Evolutionary conservation across 306 rosid species (phyloP), one percentile per base, ranked within the genome.

Genomic region (Echinosophora koreensis): DNA sequence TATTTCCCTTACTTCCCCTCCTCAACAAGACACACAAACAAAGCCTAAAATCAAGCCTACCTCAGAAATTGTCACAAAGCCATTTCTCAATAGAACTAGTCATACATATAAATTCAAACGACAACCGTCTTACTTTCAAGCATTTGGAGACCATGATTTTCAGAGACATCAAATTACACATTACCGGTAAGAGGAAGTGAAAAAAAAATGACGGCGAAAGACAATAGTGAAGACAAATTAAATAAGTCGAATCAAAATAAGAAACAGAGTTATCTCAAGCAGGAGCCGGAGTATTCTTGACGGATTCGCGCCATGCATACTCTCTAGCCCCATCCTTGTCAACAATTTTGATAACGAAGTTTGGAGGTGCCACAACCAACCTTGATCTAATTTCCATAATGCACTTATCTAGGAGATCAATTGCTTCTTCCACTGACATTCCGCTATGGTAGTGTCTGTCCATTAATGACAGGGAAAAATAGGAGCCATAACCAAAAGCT

Each of bases 401-500:
- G 89, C 92, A 87, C 78, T 90, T 92, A 60, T 92, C 99, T 30
- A 95, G 90, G 51, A 95, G 75, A 71, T 87, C 92, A 46, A 92
- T 71, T 5, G 97, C 97, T 77, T 92, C 97, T 72, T 95, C 90
- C 52, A 90, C 79, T 0, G 96, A 80, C 99, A 95, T 95, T 77
- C 88, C 91, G 30, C 89, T 89, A 30, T 89, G 94, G 78, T 73
- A 94, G 90, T 92, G 97, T 86, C 98, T 88, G 83, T 95, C 97
- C 99, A 95, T 95, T 86, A 89, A 86, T 35, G 97, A 71, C 49
- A 95, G 96, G 17, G 99, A 80, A 54, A 95, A 91, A 66, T 90
- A 95, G 49, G 99, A 92, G 2, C 97, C 99, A 55, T 91, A 95
- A 38, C 99, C 99, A 68, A 92, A 95, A 62, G 99, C 97, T 55